Base-by-base conservation (phyloP, 2,329 filamentous ascomycete species). In the Rutstroemia sp. region DNA sequence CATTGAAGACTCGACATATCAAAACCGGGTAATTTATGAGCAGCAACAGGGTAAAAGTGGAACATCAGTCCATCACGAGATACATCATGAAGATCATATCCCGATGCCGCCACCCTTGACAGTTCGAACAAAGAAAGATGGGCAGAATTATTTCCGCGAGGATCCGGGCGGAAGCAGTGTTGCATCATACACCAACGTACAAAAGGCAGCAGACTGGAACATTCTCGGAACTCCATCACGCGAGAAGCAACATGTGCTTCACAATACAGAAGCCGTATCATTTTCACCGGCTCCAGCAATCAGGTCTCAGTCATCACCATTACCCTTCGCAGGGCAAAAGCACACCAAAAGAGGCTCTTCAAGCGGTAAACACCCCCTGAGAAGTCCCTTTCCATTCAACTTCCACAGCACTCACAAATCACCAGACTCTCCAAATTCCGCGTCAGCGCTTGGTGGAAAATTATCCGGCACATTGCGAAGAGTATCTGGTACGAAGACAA, bases 381-480 rank as follows among this genome's bases (percentile, higher is more conserved):
- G 60, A 30, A 62, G 62, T 48, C 60, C 63, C 3, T 63, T 59
- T 27, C 61, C 61, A 9, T 63, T 62, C 45, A 12, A 1, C n/a
- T 34, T 27, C 12, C 49, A 23, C 30, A 34, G 30, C 10, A 45
- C 16, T 48, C 21, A 37, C 7, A 54, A 48, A 30, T 30, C 52
- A 53, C 39, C 52, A 42, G 46, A 49, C 21, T 54, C 52, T 12
- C 34, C 45, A 23, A 39, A 12, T 39, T 19, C 21, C 18, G 42
- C 12, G 10, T 48, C 52, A n/a, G 12, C 30, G 9, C 8, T 59
- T 3, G 45, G 55, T 4, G 57, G 49, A 34, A 45, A 49, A 4
- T 10, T 63, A 8, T 62, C 63, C 3, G 57, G 47, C 9, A 61
- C 56, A 14, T 23, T 65, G 8, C 63, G 54, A 30, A 45, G 51